Evolutionary conservation across 2,329 filamentous ascomycete species (phyloP).

Genomic region (Apiospora pterosperma): DNA sequence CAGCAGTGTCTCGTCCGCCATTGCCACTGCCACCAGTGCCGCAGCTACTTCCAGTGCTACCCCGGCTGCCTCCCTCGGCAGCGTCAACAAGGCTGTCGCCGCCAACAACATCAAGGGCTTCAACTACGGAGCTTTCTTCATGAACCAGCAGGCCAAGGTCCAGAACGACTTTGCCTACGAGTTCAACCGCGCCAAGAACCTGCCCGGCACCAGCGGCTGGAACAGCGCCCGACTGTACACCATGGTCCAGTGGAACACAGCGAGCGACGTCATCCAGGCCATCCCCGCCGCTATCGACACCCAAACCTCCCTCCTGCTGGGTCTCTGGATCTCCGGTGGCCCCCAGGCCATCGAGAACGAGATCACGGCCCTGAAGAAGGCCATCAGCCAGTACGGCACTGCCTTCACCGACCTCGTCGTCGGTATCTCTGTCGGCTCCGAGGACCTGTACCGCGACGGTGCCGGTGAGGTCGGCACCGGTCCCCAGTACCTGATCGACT

Average conservation of each 20-base stretch:
- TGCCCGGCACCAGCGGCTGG: conserved; percentile 26
- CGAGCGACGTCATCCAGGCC: conserved; percentile 60
- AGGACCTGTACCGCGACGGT: conserved; percentile 50
- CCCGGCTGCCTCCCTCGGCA: conserved; percentile 16
- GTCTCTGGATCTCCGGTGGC: conserved; percentile 43
- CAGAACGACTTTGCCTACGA: conserved; percentile 29
- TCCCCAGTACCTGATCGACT: conserved; percentile 49
- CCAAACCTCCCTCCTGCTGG: conserved; percentile 47
- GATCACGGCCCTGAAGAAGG: conserved; percentile 46
- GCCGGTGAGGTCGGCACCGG: conserved; percentile 31
- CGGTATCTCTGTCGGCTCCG: conserved; percentile 52
- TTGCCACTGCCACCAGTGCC: conserved; percentile 3
- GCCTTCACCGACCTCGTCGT: conserved; percentile 42
- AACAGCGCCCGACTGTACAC: conserved; percentile 28
- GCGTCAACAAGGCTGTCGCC: conserved; percentile 15
- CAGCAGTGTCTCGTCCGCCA: neutral
- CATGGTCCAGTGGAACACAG: conserved; percentile 30
- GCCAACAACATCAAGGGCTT: conserved; percentile 26
- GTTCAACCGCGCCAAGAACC: conserved; percentile 26
- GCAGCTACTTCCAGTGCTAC: conserved; percentile 7
- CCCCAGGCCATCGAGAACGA: conserved; percentile 40
- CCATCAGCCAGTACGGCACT: conserved; percentile 41
- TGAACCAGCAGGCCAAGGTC: conserved; percentile 27
- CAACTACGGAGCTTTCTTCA: conserved; percentile 31
- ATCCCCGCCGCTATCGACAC: conserved; percentile 57